phyloP scores from a whole-genome alignment of 371 early-diverging fungal genomes.

The Entomophthora muscae region DNA sequence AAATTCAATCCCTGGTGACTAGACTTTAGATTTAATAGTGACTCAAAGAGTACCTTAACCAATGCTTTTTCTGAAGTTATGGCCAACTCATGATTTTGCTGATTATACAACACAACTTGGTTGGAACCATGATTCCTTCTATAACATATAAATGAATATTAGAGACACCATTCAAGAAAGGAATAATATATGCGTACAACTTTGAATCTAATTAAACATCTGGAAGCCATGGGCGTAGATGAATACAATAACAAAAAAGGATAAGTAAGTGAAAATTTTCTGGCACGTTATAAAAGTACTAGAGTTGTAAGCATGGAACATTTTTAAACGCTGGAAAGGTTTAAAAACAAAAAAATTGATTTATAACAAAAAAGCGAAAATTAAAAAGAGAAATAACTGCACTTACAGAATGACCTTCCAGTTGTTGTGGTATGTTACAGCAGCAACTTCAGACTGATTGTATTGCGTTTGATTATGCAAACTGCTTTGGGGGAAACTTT shows the following conservation, averaged over 20 bases:
- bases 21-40: not conserved
- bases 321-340: not conserved
- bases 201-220: not conserved
- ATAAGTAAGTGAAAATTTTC: not conserved
- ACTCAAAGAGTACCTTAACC: not conserved
- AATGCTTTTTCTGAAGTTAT: not conserved
- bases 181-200: not conserved
- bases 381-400: not conserved
- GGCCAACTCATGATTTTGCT: conserved; percentile 12
- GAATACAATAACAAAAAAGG: not conserved
- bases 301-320: not conserved
- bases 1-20: not conserved
- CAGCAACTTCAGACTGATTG: conserved; percentile 5
- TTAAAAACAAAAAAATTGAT: not conserved
- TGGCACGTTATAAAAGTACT: no score
- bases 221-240: not conserved
- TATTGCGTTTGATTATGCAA: not conserved
- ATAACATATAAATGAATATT: not conserved
- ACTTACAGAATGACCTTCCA: conserved; percentile 34
- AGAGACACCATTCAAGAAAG: no score
- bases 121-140: conserved; percentile 14
- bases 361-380: not conserved
- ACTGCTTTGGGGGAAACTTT: not conserved
- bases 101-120: conserved; percentile 17
- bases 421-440: conserved; percentile 18